Evolutionary conservation across 1,284 basidiomycete species (phyloP), one percentile per base, ranked within the genome.

Genomic region (Boletus mariae): DNA sequence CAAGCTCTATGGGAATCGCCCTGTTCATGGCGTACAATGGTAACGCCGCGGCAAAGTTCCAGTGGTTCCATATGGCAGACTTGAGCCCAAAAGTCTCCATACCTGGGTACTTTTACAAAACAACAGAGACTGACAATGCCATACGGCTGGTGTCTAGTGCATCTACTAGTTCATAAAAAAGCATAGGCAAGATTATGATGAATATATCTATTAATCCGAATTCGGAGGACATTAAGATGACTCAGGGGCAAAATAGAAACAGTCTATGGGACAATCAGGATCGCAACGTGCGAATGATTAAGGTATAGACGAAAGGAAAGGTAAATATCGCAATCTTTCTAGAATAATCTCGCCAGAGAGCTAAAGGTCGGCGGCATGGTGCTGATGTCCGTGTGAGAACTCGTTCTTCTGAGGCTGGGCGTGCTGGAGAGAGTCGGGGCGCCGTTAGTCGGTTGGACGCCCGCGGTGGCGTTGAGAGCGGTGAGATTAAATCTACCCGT

Each of bases 401-500:
- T 54, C 1, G 52, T 61, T 15, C 6, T 47, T n/a, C 44, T 48
- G 20, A 49, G 13, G 43, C 34, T 48, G 9, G 26, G 38, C 3
- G 31, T 5, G 32, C 48, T 50, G 15, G 52, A 50, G 4, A 49
- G 35, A 2, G 63, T 59, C 7, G 49, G 45, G 12, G 38, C 12
- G 41, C 37, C 26, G 15, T 15, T 37, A 40, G 31, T 48, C 29
- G 32, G 17, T 17, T 34, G 29, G n/a, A 43, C 6, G 38, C 28
- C 42, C 42, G 49, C 28, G 3, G 56, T 51, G 10, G n/a, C 8
- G 28, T 64, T 47, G 10, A 59, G 25, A 6, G 55, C 44, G 6
- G 55, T 43, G 20, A 56, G 29, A 35, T 68, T 42, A 29, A 68
- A 65, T n/a, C 34, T n/a, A 12, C 64, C 53, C 1, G 55, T 55